These are phyloP conservation scores for Apium graveolens DNA, from an alignment of 129 eudicot species.

Conservation along the genomic window DNA sequence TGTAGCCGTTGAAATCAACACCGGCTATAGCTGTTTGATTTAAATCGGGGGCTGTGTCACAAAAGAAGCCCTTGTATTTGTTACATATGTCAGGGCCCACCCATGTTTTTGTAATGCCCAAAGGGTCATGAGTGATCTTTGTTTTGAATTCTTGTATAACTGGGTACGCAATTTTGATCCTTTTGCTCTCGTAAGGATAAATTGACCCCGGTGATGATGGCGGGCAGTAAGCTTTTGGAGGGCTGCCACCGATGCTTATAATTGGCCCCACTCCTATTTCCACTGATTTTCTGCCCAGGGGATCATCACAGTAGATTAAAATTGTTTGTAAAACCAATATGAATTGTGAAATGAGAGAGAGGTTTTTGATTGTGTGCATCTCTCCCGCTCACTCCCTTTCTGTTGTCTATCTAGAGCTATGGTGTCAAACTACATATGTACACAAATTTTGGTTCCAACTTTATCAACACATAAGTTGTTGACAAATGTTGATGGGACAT, in stretches of 20 bases:
- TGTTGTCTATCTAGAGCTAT: neutral
- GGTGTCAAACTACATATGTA: too few species aligned
- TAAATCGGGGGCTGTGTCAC: constrained; percentile 19
- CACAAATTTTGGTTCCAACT: too few species aligned
- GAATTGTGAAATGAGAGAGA: neutral
- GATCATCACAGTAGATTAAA: neutral
- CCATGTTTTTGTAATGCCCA: constrained; percentile 31
- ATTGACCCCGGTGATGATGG: neutral
- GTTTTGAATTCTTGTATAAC: constrained; percentile 29
- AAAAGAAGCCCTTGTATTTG: constrained; percentile 32
- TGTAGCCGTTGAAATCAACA: constrained; percentile 30
- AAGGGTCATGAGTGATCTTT: constrained; percentile 28
- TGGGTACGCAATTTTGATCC: constrained; percentile 1
- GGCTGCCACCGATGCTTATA: neutral
- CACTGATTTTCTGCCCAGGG: constrained; percentile 18
- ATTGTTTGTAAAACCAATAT: neutral
- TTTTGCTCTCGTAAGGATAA: constrained; percentile 16
- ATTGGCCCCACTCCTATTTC: constrained; percentile 32
- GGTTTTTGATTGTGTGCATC: constrained; percentile 1
- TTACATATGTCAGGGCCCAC: constrained; percentile 24
- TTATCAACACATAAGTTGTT: neutral
- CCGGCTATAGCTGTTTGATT: constrained; percentile 18
- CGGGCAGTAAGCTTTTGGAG: constrained; percentile 10
- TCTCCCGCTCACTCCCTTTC: neutral
- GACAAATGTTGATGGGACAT: neutral